Evolutionary conservation across 192 early-diverging fungal genomes (phyloP), one percentile per base, ranked within the genome.

Genomic region (Coemansia sp.): DNA sequence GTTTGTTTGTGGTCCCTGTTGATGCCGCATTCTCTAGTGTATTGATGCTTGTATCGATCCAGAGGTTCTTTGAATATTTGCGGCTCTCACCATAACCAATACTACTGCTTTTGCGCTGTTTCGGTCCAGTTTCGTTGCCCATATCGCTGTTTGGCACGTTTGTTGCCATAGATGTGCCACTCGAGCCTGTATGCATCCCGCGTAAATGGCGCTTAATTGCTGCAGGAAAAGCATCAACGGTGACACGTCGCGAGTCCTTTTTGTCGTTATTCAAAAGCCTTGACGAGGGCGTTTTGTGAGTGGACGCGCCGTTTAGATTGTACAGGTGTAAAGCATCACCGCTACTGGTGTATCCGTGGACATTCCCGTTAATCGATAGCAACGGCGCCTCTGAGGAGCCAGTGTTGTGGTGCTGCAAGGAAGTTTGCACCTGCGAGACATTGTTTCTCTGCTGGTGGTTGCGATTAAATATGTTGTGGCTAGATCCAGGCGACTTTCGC

Each of bases 141-240:
- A 15, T 62, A 20, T 30, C 43, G 25, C 33, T 25, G 15, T 28
- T 23, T 15, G 9, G 53, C 0, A 30, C 13, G 28, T 29, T 18
- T 34, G 23, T 12, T 8, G 51, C n/a, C 6, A 16, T 28, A 12
- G 51, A 3, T 15, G 23, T 49, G 15, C 10, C 40, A 49, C 25
- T 51, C 0, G 46, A 29, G 18, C 61, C 34, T 2, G 39, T 33
- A 15, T 70, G 70, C 1, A 61, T 78, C 3, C 69, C 69, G 3
- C 78, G 78, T 59, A 82, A 42, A 42, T 82, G 79, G 30, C 63
- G 43, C 35, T 73, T 75, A 21, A 82, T 76, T 13, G 70, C 74
- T 1, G 74, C 79, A 8, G 79, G 79, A n/a, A 82, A 82, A 8
- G 79, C 74, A 29, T 82, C 79, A 20, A 82, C 71, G 2, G 79